phyloP scores from a whole-genome alignment of 495 filamentous ascomycete genomes.

The Podospora conica region DNA sequence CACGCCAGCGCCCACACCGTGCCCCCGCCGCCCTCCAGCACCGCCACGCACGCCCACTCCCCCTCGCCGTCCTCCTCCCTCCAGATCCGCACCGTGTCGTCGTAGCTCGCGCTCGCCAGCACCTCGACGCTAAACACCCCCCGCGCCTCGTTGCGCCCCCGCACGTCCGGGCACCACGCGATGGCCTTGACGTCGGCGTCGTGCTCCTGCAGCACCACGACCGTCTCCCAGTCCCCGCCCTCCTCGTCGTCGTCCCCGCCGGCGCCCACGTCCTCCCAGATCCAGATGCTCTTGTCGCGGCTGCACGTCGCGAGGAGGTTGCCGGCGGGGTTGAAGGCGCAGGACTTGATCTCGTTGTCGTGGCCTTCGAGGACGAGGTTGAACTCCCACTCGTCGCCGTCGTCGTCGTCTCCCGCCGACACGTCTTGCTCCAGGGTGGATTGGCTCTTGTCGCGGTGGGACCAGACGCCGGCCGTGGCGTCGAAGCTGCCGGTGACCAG shows the following conservation, averaged over 20 bases:
- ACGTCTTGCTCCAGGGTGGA: constrained; percentile 18
- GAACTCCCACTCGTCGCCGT: constrained; percentile 81
- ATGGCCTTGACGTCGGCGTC: constrained; percentile 92
- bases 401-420: constrained; percentile 22
- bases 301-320: constrained; percentile 82
- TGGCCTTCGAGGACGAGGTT: constrained; percentile 85
- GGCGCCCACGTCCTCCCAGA: constrained; percentile 95
- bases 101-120: constrained; percentile 81
- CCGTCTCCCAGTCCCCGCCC: constrained; percentile 92
- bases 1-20: constrained; percentile 90
- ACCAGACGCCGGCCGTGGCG: constrained; percentile 83
- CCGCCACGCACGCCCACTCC: constrained; percentile 88
- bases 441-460: constrained; percentile 37
- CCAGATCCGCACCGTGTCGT: constrained; percentile 85
- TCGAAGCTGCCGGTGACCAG: constrained; percentile 92
- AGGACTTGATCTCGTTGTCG: constrained; percentile 84
- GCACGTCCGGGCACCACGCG: constrained; percentile 69
- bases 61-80: constrained; percentile 81
- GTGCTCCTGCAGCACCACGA: constrained; percentile 90
- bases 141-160: constrained; percentile 22
- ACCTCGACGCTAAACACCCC: constrained; percentile 47
- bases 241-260: constrained; percentile 44
- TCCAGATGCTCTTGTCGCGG: constrained; percentile 94
- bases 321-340: constrained; percentile 74
- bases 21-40: constrained; percentile 64